Evolutionary conservation across 192 early-diverging fungal genomes (phyloP), one percentile per base, ranked within the genome.

Genomic region (Coemansia sp.): DNA sequence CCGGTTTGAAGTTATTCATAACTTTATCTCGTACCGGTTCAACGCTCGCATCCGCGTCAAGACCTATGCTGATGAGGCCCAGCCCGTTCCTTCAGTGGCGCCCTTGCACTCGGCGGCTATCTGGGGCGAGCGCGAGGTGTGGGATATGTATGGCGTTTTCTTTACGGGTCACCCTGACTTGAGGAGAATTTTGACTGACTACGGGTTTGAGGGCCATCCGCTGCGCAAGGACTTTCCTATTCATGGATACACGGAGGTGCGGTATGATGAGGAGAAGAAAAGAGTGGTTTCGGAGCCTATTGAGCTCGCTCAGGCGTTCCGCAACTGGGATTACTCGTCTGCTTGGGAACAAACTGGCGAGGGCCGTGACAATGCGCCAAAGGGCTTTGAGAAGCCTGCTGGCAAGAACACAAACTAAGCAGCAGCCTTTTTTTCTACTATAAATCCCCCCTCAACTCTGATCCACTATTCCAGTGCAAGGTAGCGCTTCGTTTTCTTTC

Each of bases 181-280:
- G 76, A 79, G 97, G 50, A 85, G 97, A 42, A 98, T 99, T 70
- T 88, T 99, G 79, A 96, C 94, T 50, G 95, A 97, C 80, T 99
- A 99, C 71, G 97, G 97, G 24, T 99, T 98, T 61, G 95, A 99
- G 83, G 97, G 95, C 11, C 88, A 93, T 69, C 91, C 91, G 66
- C 60, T 99, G 71, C 85, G 97, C 64, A 99, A 99, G 86, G 97
- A 99, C 67, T 99, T 99, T 85, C 97, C 97, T 50, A 85, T 99
- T 42, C 95, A 93, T 36, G 95, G 97, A n/a, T 99, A 97, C 73
- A 95, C 97, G 9, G 97, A 97, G 84, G 94, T 97, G 35, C 84
- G 97, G 58, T 99, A 97, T 75, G 97, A 99, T 75, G 97, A 99
- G 62, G 93, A 95, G 75, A 93, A 93, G 86, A 99, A 99, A 87